Conservation (phyloP, 1,284 basidiomycete genomes). For the Malassezia cuniculi region DNA sequence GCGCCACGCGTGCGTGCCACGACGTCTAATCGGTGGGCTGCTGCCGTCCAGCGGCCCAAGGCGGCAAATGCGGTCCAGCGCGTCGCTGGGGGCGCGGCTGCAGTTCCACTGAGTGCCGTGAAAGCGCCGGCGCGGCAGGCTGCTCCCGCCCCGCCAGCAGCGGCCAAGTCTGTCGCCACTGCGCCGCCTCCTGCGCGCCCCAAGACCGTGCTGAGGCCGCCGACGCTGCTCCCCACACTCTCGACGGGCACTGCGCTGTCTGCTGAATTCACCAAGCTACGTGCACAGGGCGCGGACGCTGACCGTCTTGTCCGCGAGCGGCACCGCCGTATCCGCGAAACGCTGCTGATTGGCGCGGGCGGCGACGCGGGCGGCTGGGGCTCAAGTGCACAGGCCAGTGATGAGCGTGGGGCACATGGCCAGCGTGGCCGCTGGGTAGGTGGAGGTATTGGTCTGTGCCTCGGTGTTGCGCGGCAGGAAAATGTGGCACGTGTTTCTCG, state of each 20-base stretch:
- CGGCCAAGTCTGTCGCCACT: no score
- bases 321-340: slow-evolving; percentile 57
- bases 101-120: neutral
- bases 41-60: slow-evolving; percentile 19
- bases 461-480: slow-evolving; percentile 27
- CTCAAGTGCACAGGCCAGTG: slow-evolving; percentile 49
- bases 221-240: slow-evolving; percentile 73
- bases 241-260: slow-evolving; percentile 41
- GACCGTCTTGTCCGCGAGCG: slow-evolving; percentile 55
- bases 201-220: slow-evolving; percentile 58
- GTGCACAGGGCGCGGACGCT: slow-evolving; percentile 2
- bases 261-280: slow-evolving; percentile 8
- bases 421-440: slow-evolving; percentile 65
- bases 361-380: slow-evolving; percentile 16
- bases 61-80: neutral
- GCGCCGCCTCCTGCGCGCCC: slow-evolving; percentile 7
- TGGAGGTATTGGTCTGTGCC: slow-evolving; percentile 52
- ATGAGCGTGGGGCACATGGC: slow-evolving; percentile 66
- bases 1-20: slow-evolving; percentile 16
- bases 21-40: slow-evolving; percentile 28
- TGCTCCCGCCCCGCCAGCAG: slow-evolving; percentile 1
- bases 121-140: neutral
- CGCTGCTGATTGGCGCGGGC: slow-evolving; percentile 48
- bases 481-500: slow-evolving; percentile 52
- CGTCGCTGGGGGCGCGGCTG: slow-evolving; percentile 1